Percentiles rank a stretch among this genome's conserved stretches.
These are phyloP conservation scores for Zea luxurians DNA, from an alignment of 176 grass and related monocot species.

Conservation along the genomic window DNA sequence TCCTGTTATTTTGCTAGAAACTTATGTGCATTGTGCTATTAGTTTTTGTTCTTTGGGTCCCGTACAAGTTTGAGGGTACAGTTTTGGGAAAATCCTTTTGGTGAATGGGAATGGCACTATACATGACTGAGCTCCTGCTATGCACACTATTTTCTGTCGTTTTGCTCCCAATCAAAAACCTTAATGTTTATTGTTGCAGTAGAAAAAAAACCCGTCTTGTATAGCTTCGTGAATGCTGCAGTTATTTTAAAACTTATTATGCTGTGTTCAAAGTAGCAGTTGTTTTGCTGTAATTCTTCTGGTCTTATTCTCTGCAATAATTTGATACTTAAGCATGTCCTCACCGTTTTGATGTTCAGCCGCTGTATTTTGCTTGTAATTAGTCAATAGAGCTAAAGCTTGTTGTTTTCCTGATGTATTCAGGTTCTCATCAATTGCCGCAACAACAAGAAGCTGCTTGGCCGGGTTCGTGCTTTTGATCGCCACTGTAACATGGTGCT, in stretches of 20 bases:
- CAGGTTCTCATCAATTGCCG: slow-evolving; percentile 79
- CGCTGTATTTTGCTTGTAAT: background rate
- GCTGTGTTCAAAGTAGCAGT: background rate
- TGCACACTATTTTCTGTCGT: background rate
- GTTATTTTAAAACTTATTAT: background rate
- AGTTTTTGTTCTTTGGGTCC: background rate
- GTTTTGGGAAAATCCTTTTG: background rate
- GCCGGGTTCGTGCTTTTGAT: slow-evolving; percentile 74
- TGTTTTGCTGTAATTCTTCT: background rate
- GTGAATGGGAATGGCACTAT: background rate
- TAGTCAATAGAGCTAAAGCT: background rate
- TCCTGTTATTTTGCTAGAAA: background rate
- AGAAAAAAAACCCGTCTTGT: background rate
- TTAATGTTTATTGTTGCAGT: background rate
- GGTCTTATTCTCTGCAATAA: background rate
- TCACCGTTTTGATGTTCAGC: background rate
- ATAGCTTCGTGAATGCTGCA: background rate
- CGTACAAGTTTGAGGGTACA: background rate
- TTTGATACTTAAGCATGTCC: background rate
- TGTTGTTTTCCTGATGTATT: background rate
- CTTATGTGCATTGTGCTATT: background rate
- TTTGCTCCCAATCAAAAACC: background rate
- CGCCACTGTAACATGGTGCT: slow-evolving; percentile 87
- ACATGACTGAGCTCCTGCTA: background rate
- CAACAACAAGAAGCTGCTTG: slow-evolving; percentile 79